Evolutionary conservation across 495 filamentous ascomycete species (phyloP), one percentile per base, ranked within the genome.

Genomic region (Hypoxylon lenormandii): DNA sequence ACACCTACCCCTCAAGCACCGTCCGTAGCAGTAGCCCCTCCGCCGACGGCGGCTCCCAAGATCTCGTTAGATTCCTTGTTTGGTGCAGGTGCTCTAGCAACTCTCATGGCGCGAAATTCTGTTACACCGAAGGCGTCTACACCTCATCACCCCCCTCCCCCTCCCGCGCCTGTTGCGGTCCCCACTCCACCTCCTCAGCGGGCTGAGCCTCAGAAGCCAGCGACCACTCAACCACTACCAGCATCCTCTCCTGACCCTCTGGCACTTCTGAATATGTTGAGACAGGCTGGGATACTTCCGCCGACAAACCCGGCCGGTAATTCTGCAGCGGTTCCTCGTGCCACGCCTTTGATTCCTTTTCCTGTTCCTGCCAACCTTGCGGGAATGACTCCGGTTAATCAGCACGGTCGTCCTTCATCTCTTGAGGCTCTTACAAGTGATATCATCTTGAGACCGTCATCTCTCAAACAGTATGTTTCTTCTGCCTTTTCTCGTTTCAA

Each of bases 401-500:
- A 56, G 19, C 58, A 60, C 6, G 10, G 26, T 40, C 60, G 51
- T 16, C 72, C 55, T 0, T 43, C 52, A 1, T 60, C 71, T 37
- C 55, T 81, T 23, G 75, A 75, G 8, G 74, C 78, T 30, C 66
- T 80, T 37, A 78, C 81, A 46, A 85, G 87, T 71, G 87, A 88
- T 74, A 87, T 93, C 53, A 83, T 88, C 68, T 80, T 94, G 78
- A 90, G 83, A 58, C 84, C 89, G 19, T 83, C 87, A 10, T 92
- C 92, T 50, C 85, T 97, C 19, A 94, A 94, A 58, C 88, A 88
- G 91, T 91, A 86, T 78, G 88, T 81, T 57, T 33, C n/a, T 66
- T 51, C 30, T 33, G 42, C 16, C 19, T 6, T 36, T 61, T 51
- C 59, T 49, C 61, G 19, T 64, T 33, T 33, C 16, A 47, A 1